phyloP scores from a whole-genome alignment of 2,329 filamentous ascomycete genomes.

The Ophiostoma angusticollis region DNA sequence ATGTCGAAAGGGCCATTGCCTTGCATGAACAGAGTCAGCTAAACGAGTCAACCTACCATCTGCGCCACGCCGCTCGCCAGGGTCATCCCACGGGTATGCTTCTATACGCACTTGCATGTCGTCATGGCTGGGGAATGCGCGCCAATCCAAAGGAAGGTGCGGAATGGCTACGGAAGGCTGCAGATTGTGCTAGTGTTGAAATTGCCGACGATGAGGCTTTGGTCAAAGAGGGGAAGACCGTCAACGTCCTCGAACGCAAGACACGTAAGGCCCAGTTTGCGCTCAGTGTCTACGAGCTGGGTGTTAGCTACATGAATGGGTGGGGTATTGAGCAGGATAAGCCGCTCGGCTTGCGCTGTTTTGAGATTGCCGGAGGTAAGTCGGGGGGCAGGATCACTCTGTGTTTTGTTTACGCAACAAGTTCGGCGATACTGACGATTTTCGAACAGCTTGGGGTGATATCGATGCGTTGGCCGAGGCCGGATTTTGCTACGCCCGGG shows the following conservation, averaged over 20 bases:
- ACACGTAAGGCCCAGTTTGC: constrained; percentile 87
- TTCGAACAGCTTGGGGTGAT: constrained; percentile 66
- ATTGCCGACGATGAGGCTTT: constrained; percentile 69
- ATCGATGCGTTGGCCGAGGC: constrained; percentile 87
- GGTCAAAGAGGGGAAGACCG: constrained; percentile 45
- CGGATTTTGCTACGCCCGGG: constrained; percentile 91
- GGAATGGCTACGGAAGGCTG: constrained; percentile 81
- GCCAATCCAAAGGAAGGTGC: constrained; percentile 83
- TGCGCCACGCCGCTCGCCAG: constrained; percentile 75
- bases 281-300: constrained; percentile 88
- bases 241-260: constrained; percentile 59
- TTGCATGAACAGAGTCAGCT: constrained; percentile 78
- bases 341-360: constrained; percentile 73
- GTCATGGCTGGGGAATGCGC: constrained; percentile 96
- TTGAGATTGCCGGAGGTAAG: constrained; percentile 84
- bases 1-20: constrained; percentile 79
- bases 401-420: neutral
- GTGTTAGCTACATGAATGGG: constrained; percentile 93
- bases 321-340: constrained; percentile 97
- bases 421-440: too few species aligned
- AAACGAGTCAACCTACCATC: constrained; percentile 91
- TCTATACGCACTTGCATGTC: constrained; percentile 83
- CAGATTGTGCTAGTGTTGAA: constrained; percentile 69
- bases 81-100: constrained; percentile 91
- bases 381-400: constrained; percentile 13